Evolutionary conservation across 164 flowering plant genomes (phyloP).

Genomic region (Umbilicus rupestris): DNA sequence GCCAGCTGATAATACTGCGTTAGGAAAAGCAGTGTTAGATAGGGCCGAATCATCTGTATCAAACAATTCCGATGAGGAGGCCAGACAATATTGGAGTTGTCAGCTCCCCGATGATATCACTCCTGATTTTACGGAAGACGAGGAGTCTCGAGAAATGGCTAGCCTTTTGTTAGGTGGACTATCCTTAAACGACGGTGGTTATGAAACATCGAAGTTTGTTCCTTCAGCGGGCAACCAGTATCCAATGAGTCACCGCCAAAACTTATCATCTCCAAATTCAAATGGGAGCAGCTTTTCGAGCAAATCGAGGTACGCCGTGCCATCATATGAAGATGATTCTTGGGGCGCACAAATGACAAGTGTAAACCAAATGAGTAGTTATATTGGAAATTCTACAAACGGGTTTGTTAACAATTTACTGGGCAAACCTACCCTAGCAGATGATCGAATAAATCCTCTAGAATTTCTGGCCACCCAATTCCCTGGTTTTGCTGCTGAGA

Average conservation of each 20-base stretch:
- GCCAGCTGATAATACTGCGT: conserved; percentile 28
- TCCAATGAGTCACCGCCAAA: conserved; percentile 34
- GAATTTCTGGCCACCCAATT: conserved; percentile 76
- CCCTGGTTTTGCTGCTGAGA: conserved; percentile 93
- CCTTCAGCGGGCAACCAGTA: conserved; percentile 32
- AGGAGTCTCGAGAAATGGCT: conserved; percentile 49
- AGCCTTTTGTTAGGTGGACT: conserved; percentile 51
- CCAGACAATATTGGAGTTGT: conserved; percentile 67
- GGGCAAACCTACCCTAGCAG: conserved; percentile 36
- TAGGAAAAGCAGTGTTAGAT: conserved; percentile 61
- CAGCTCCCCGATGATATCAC: conserved; percentile 98
- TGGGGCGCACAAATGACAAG: conserved; percentile 56
- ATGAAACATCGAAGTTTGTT: conserved; percentile 41
- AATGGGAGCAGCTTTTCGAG: conserved; percentile 40
- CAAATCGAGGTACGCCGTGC: conserved; percentile 36
- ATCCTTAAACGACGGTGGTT: conserved; percentile 45
- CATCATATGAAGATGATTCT: conserved; percentile 47
- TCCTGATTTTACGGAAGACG: conserved; percentile 76
- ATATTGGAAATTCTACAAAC: conserved; percentile 36
- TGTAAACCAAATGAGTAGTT: conserved; percentile 34
- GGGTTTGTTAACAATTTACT: conserved; percentile 32
- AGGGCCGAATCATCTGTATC: conserved; percentile 72
- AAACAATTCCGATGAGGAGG: conserved; percentile 83
- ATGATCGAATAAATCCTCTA: conserved; percentile 46
- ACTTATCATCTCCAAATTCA: conserved; percentile 27